phyloP scores from a whole-genome alignment of 179 eudicot genomes.

The Nepenthes alata region DNA sequence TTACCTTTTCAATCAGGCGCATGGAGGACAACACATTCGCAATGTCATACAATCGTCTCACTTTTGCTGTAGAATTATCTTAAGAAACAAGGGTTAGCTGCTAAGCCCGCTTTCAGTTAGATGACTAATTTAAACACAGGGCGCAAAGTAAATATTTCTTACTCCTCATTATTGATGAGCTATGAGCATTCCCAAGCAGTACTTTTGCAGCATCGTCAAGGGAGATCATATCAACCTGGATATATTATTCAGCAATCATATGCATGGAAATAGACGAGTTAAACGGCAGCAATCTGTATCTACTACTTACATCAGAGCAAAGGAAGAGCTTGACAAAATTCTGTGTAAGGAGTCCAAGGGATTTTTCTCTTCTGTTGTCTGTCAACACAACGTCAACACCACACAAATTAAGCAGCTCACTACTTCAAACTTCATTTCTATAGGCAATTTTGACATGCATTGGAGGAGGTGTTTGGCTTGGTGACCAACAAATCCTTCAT shows the following conservation, averaged over 20 bases:
- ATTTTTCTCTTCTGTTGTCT: constrained; percentile 82
- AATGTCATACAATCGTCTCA: constrained; percentile 84
- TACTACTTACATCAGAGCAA: constrained; percentile 52
- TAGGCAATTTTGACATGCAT: no score
- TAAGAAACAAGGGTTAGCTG: constrained; percentile 22
- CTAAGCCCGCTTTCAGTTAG: constrained; percentile 4
- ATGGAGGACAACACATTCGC: constrained; percentile 86
- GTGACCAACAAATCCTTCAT: no score
- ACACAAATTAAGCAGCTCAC: neutral
- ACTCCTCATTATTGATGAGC: constrained; percentile 61
- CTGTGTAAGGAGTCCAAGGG: constrained; percentile 80
- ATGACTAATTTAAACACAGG: neutral
- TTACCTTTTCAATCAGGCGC: constrained; percentile 89
- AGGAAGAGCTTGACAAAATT: constrained; percentile 90
- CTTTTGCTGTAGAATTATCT: constrained; percentile 81
- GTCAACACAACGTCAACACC: constrained; percentile 14
- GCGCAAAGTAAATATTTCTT: constrained; percentile 14
- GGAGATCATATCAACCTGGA: constrained; percentile 60
- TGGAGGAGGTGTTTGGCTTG: no score
- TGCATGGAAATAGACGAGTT: neutral
- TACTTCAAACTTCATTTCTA: neutral
- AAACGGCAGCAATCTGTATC: neutral
- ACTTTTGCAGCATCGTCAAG: constrained; percentile 86
- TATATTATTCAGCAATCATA: neutral
- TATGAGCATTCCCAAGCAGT: constrained; percentile 68